Base-by-base conservation (phyloP, 2,329 filamentous ascomycete genomes). In the Didymella keratinophila region DNA sequence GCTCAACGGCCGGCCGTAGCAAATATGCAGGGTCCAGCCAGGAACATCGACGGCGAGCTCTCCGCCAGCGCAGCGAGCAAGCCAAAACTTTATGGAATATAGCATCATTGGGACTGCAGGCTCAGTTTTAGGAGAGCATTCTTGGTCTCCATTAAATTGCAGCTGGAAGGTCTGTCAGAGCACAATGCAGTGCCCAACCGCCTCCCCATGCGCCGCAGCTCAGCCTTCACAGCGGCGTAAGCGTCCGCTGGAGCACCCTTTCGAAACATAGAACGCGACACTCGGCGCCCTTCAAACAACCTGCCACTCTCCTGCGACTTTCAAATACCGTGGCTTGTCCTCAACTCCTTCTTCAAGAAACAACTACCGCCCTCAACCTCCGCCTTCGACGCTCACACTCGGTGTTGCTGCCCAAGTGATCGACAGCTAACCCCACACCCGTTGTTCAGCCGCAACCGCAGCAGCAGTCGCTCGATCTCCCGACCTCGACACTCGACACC, bases 241-340 rank as follows among this genome's bases (percentile, higher is more conserved):
- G 66, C 62, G 63, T 60, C 54, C 59, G 59, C 61, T 69, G 8
- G 60, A 63, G 62, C 63, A 44, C 50, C 52, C 42, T 62, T 57
- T 66, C 67, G 67, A 71, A 71, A 69, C 66, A 60, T 59, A 48
- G 54, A 56, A 58, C 51, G 68, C 63, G 56, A 57, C 66, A 61
- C 57, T 37, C 55, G 45, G 56, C 50, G 21, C 63, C 52, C 45
- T 56, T 63, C 63, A 69, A 70, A 69, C 66, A 60, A 53, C 28
- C 49, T 55, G 52, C 52, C 53, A 48, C 51, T 55, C 49, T 52
- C 42, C 54, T 57, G 46, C 45, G 30, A 58, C 52, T 25, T 50
- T 51, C 52, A 58, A 44, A 25, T 23, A 45, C 20, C 41, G 6
- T 54, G 18, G 10, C 12, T 11, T 3, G 34, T 30, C 34, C 23